phyloP scores from a whole-genome alignment of 805 yeast genomes.

The Hanseniaspora mollemarum region DNA sequence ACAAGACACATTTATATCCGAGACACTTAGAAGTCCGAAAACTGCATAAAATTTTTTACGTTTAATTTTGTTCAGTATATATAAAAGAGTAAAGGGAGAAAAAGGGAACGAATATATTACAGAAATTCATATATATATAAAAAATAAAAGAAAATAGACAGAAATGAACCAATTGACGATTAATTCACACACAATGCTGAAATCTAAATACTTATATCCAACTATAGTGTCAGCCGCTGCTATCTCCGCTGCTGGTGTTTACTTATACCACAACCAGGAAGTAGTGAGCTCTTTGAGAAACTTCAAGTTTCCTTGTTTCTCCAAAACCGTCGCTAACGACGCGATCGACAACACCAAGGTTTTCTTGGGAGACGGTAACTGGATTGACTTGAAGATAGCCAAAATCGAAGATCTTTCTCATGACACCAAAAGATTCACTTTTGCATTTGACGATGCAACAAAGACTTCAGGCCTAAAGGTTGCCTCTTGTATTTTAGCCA shows the following conservation, averaged over 20 bases:
- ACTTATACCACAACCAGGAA: conserved; percentile 18
- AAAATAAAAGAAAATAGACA: no score
- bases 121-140: no score
- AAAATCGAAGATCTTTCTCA: conserved; percentile 38
- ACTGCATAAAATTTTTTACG: no score
- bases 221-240: conserved; percentile 17
- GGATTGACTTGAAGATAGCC: conserved; percentile 56
- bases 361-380: conserved; percentile 52
- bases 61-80: no score
- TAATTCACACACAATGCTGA: neutral
- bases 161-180: no score
- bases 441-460: conserved; percentile 56
- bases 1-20: no score
- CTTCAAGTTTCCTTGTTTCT: neutral
- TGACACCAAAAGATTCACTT: conserved; percentile 58
- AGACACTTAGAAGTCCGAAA: no score
- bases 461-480: conserved; percentile 62
- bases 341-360: conserved; percentile 31
- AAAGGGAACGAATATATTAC: no score
- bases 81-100: no score
- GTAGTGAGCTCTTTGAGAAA: neutral
- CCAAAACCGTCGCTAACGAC: conserved; percentile 27
- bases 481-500: conserved; percentile 73
- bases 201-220: conserved; percentile 14
- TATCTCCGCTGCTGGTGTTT: conserved; percentile 19